Conservation (phyloP, 2,329 filamentous ascomycete genomes). For the Colletotrichum brevisporum region DNA sequence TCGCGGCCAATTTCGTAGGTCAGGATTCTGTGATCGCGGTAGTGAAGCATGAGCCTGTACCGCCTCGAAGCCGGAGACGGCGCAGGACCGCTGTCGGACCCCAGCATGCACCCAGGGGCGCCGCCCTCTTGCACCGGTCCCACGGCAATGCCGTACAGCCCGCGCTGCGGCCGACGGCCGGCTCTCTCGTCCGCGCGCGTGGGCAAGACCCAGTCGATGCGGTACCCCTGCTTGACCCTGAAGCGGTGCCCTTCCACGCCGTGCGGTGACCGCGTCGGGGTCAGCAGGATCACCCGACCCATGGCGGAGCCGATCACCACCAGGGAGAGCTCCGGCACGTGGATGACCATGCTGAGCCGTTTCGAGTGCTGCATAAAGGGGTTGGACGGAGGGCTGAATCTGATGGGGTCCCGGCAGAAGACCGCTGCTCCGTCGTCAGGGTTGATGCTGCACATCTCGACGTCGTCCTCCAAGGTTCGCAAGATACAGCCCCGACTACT, state of each 20-base stretch:
- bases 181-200: slow-evolving; percentile 60
- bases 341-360: slow-evolving; percentile 70
- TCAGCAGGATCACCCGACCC: slow-evolving; percentile 76
- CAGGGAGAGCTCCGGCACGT: slow-evolving; percentile 79
- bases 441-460: slow-evolving; percentile 58
- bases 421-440: slow-evolving; percentile 44
- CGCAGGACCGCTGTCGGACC: slow-evolving; percentile 42
- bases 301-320: slow-evolving; percentile 77
- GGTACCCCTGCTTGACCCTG: slow-evolving; percentile 59
- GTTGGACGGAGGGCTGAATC: slow-evolving; percentile 44
- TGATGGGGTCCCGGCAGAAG: slow-evolving; percentile 49
- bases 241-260: slow-evolving; percentile 11
- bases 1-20: slow-evolving; percentile 75
- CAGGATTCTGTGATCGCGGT: slow-evolving; percentile 77
- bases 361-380: slow-evolving; percentile 41
- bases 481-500: slow-evolving; percentile 54
- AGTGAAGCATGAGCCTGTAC: slow-evolving; percentile 81
- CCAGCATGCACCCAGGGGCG: slow-evolving; percentile 39
- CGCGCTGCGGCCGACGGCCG: slow-evolving; percentile 59
- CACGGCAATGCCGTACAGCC: slow-evolving; percentile 77
- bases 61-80: slow-evolving; percentile 55
- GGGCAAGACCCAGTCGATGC: slow-evolving; percentile 68
- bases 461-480: slow-evolving; percentile 63
- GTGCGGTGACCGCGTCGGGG: slow-evolving; percentile 54
- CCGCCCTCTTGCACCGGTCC: slow-evolving; percentile 70